Base-by-base conservation (phyloP, 2,329 filamentous ascomycete genomes). In the Xylaria sp. region DNA sequence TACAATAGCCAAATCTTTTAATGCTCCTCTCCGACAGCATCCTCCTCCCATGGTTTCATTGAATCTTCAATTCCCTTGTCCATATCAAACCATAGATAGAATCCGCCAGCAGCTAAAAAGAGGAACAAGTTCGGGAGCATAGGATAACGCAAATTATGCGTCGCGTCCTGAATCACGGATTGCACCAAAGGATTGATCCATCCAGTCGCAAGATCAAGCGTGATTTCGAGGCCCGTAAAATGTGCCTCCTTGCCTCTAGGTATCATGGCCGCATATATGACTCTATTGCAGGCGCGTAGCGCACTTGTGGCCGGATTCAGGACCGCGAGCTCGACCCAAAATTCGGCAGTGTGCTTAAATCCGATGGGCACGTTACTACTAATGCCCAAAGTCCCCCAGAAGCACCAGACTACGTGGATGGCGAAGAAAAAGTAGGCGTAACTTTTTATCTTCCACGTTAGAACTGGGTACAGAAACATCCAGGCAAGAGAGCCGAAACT, bases 21-120 rank as follows among this genome's bases (percentile, higher is more conserved):
- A 44, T 40, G 40, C 15, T 58, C 26, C 26, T 63, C 38, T 26
- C 53, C 67, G 2, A 28, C 31, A 13, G 2, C 15, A 13, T 60
- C 48, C n/a, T 56, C 59, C 9, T 56, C 53, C 67, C 68, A 69
- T 13, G 67, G 67, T 10, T 64, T 67, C 59, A 56, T 66, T 7
- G 67, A 69, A 49, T 71, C 68, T 26, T 68, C 63, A 15, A 68
- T 69, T 13, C 69, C 69, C 13, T 70, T 71, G 13, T 71, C 69
- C 20, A 71, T 53, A 13, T 66, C 63, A 23, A 71, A 63, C 69
- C 69, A 71, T 6, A 70, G 11, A 54, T 67, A 71, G 49, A 70
- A 70, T 3, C 53, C 54, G 15, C 46, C 53, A 0, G 67, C 31
- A 11, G 61, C 60, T 15, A 70, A n/a, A n/a, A 70, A 65, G 6